These are phyloP conservation scores for Adansonia madagascariensis DNA, from an alignment of 441 rosid species.

Conservation along the genomic window DNA sequence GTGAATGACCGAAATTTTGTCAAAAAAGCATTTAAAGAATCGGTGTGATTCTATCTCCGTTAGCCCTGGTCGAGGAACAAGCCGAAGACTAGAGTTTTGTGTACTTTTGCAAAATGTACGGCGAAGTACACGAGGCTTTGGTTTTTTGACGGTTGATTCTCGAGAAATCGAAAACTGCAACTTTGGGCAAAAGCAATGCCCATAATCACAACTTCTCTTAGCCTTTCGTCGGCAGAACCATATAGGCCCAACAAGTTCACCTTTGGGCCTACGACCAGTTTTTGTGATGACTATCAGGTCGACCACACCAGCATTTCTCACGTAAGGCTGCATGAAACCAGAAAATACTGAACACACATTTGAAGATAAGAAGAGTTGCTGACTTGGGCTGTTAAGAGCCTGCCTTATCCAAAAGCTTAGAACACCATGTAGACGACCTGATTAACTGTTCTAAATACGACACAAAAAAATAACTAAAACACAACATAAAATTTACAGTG, in stretches of 20 bases:
- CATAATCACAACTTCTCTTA: background rate
- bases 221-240: background rate
- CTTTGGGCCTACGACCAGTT: background rate
- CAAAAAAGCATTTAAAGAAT: background rate
- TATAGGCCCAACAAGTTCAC: background rate
- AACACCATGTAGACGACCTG: background rate
- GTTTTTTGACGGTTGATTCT: constrained; percentile 9
- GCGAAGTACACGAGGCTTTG: constrained; percentile 23
- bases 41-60: too few relatives aligned
- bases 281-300: background rate
- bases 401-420: background rate
- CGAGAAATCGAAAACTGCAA: background rate
- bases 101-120: background rate
- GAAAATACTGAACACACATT: background rate
- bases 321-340: background rate
- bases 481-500: too few relatives aligned
- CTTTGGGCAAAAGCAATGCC: background rate
- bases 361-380: background rate
- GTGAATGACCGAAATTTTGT: background rate
- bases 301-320: background rate
- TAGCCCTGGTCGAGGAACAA: background rate
- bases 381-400: background rate
- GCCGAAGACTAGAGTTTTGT: background rate
- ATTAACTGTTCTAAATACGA: too few relatives aligned
- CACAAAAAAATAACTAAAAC: too few relatives aligned